Percentiles rank a stretch among this genome's conserved stretches.
Conservation (phyloP, 495 filamentous ascomycete species). For the Xylaria intraflava region DNA sequence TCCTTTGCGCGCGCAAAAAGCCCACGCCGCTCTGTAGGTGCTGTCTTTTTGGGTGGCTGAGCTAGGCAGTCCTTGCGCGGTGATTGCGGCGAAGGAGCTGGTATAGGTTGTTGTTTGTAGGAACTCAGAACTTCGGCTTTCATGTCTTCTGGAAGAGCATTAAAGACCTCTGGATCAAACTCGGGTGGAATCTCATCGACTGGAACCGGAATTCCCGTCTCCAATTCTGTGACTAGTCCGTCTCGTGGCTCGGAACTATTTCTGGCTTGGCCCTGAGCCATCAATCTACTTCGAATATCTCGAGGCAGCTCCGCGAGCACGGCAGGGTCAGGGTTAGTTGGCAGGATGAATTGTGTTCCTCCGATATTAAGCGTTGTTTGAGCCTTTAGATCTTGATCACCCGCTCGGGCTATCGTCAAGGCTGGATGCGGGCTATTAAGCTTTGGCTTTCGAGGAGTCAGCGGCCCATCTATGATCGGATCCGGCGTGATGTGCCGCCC, state of each 20-base stretch:
- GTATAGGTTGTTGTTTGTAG: constrained; percentile 44
- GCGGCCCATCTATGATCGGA: constrained; percentile 37
- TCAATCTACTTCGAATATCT: constrained; percentile 72
- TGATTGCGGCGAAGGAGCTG: constrained; percentile 48
- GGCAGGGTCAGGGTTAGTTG: constrained; percentile 66
- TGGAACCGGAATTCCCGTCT: constrained; percentile 37
- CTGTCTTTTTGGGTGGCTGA: constrained; percentile 45
- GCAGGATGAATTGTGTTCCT: constrained; percentile 85
- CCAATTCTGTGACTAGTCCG: constrained; percentile 17
- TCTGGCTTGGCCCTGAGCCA: constrained; percentile 33
- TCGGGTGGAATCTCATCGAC: constrained; percentile 39
- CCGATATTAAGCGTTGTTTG: constrained; percentile 65
- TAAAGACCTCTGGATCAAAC: constrained; percentile 66
- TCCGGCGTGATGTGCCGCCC: constrained; percentile 34
- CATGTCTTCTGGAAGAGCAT: constrained; percentile 75
- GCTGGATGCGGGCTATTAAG: constrained; percentile 39
- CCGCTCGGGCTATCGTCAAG: constrained; percentile 47
- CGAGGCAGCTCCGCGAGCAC: constrained; percentile 70
- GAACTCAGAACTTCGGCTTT: constrained; percentile 70
- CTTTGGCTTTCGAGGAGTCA: constrained; percentile 63
- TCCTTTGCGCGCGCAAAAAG: constrained; percentile 32
- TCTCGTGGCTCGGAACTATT: constrained; percentile 16
- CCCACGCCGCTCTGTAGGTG: constrained; percentile 54
- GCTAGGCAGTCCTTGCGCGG: constrained; percentile 48
- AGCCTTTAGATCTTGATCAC: constrained; percentile 50